Evolutionary conservation across 768 basidiomycete genomes (phyloP).

Genomic region (Russula lepida): DNA sequence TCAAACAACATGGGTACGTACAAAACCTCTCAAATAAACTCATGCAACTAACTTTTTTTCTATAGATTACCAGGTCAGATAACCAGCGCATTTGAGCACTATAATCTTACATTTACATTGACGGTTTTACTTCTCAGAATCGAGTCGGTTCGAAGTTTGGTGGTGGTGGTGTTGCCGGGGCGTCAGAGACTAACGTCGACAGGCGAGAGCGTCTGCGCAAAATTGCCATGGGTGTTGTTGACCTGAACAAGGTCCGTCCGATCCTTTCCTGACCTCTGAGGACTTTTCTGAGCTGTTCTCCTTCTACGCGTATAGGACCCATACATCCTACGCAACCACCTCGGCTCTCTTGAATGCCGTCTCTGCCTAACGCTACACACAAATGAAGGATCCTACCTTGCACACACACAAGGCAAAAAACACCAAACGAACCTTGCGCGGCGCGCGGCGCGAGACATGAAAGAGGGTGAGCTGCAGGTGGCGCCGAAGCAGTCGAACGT

Average conservation of each 20-base stretch:
- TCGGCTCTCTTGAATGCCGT: constrained; percentile 97
- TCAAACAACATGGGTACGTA: constrained; percentile 17
- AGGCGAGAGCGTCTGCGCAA: constrained; percentile 89
- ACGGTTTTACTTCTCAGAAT: constrained; percentile 44
- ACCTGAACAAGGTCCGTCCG: constrained; percentile 78
- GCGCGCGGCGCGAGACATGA: constrained; percentile 94
- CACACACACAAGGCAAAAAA: constrained; percentile 99
- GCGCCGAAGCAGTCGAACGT: constrained; percentile 72
- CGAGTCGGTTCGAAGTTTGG: constrained; percentile 95
- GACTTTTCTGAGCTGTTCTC: not conserved
- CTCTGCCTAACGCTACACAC: constrained; percentile 96
- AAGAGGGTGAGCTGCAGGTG: constrained; percentile 86
- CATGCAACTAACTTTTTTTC: not conserved
- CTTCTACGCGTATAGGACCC: constrained; percentile 56
- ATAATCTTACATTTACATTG: not conserved
- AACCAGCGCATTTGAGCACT: not conserved
- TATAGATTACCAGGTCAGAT: constrained; percentile 18
- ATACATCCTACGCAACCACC: constrained; percentile 96
- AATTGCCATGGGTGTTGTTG: constrained; percentile 94
- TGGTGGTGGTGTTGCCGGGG: constrained; percentile 92
- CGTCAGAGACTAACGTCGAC: constrained; percentile 92
- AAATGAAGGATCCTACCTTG: constrained; percentile 98
- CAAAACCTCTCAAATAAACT: not conserved
- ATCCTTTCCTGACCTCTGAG: not conserved
- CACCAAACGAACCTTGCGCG: constrained; percentile 98